Conservation (phyloP, 2,329 filamentous ascomycete species). For the Curvularia verruculosa region DNA sequence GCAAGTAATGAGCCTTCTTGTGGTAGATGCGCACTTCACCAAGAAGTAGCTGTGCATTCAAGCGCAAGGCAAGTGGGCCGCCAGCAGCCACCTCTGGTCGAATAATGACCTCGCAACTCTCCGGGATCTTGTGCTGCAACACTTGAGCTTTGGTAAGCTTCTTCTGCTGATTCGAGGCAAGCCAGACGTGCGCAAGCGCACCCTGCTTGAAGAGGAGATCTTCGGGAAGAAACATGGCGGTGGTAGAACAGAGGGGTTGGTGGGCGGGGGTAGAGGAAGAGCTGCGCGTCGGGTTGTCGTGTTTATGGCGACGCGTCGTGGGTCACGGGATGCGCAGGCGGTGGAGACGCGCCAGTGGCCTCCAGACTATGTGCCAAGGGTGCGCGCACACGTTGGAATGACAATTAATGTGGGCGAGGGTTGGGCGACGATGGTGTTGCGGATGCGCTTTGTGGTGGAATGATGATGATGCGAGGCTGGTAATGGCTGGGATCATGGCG, state of each 20-base stretch:
- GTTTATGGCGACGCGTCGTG: slow-evolving; percentile 45
- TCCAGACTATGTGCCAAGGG: slow-evolving; percentile 19
- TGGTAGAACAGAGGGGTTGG: slow-evolving; percentile 16
- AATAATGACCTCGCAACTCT: slow-evolving; percentile 94
- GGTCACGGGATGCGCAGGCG: slow-evolving; percentile 32
- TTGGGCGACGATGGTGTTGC: slow-evolving; percentile 30
- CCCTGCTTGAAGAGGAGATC: slow-evolving; percentile 95
- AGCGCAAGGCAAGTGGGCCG: slow-evolving; percentile 89
- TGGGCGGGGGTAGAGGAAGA: slow-evolving; percentile 21
- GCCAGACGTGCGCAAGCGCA: slow-evolving; percentile 95
- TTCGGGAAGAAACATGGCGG: slow-evolving; percentile 94
- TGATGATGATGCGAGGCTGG: slow-evolving; percentile 24
- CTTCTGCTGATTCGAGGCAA: slow-evolving; percentile 96
- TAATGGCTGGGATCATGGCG: slow-evolving; percentile 14
- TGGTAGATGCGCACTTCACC: slow-evolving; percentile 98
- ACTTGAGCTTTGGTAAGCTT: slow-evolving; percentile 98
- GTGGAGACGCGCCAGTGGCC: slow-evolving; percentile 30
- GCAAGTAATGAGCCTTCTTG: slow-evolving; percentile 91
- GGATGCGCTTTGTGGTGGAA: slow-evolving; percentile 26
- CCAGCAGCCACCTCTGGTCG: slow-evolving; percentile 67
- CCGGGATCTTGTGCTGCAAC: slow-evolving; percentile 89
- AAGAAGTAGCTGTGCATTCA: slow-evolving; percentile 91
- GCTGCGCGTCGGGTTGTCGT: slow-evolving; percentile 33
- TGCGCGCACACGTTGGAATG: slow-evolving; percentile 33
- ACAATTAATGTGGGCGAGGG: slow-evolving; percentile 23